Conservation (phyloP, 1,139 yeast species). For the Debaryomycetaceae sp. region DNA sequence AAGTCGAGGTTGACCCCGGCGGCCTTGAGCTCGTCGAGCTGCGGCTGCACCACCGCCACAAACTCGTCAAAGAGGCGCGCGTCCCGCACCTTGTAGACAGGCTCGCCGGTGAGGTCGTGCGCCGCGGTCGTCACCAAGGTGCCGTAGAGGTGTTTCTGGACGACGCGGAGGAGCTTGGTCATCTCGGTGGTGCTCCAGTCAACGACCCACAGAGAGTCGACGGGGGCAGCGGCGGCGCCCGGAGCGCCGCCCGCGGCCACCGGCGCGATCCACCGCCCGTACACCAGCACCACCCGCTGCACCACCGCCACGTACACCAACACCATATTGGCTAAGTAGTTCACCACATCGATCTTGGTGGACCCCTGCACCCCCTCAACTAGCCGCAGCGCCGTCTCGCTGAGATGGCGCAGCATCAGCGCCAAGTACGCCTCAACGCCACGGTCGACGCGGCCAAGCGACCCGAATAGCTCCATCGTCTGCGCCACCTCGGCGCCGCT, state of each 20-base stretch:
- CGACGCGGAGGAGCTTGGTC: conserved; percentile 51
- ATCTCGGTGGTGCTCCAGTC: conserved; percentile 73
- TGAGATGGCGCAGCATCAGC: conserved; percentile 32
- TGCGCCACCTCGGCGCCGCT: conserved; percentile 29
- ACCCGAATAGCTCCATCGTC: conserved; percentile 33
- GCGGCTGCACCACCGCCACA: conserved; percentile 50
- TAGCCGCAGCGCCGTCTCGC: conserved; percentile 31
- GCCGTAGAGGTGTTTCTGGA: conserved; percentile 67
- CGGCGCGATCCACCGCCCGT: conserved; percentile 31
- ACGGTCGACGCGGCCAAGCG: conserved; percentile 34
- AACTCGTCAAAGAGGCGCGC: conserved; percentile 36
- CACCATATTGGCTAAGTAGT: conserved; percentile 40
- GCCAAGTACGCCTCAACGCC: conserved; percentile 35
- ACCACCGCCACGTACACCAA: conserved; percentile 38
- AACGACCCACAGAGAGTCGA: conserved; percentile 42
- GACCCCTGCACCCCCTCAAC: conserved; percentile 43
- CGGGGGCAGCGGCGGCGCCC: conserved; percentile 10
- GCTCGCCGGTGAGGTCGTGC: conserved; percentile 17
- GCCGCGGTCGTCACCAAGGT: conserved; percentile 36
- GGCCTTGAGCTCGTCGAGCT: conserved; percentile 56
- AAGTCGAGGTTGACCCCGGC: conserved; percentile 75
- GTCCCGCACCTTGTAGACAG: conserved; percentile 28
- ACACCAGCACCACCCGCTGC: conserved; percentile 31
- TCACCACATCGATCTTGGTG: conserved; percentile 42
- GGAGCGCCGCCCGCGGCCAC: no score